These are phyloP conservation scores for Poa pratensis DNA, from an alignment of 176 grass and related monocot genomes.

Conservation along the genomic window DNA sequence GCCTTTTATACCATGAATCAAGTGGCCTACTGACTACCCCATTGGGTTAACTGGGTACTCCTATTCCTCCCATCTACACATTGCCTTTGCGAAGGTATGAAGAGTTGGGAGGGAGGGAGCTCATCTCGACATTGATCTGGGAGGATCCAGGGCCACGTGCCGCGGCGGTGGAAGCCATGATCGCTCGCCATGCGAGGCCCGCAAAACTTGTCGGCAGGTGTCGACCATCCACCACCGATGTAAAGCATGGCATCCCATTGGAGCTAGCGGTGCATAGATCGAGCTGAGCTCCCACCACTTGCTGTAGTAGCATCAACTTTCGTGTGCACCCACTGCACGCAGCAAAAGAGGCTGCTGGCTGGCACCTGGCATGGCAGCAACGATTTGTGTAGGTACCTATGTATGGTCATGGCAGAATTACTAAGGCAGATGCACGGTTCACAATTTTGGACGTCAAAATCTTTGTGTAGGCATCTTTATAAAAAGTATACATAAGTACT, in stretches of 20 bases:
- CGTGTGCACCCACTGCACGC: background rate
- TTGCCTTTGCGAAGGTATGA: background rate
- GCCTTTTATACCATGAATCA: slow-evolving; percentile 29
- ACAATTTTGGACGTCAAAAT: too few species aligned
- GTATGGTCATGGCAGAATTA: too few species aligned
- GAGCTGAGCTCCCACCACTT: background rate
- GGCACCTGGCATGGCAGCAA: background rate
- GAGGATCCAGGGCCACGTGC: slow-evolving; percentile 66
- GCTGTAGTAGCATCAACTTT: background rate
- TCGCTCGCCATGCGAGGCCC: slow-evolving; percentile 59
- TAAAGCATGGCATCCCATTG: slow-evolving; percentile 42
- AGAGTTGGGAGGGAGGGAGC: background rate
- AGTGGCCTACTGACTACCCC: background rate
- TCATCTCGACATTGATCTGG: slow-evolving; percentile 51
- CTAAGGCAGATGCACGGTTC: too few species aligned
- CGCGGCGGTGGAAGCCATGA: slow-evolving; percentile 56
- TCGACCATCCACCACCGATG: slow-evolving; percentile 49
- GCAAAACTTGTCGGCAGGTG: slow-evolving; percentile 73
- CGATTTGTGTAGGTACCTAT: background rate
- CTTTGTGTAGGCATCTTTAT: too few species aligned
- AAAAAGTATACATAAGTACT: too few species aligned
- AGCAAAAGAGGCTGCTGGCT: background rate
- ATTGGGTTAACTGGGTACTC: background rate
- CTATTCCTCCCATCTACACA: background rate
- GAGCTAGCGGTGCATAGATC: slow-evolving; percentile 22